Base-by-base conservation (phyloP, 345 rosid genomes). In the Gossypium bickii region DNA sequence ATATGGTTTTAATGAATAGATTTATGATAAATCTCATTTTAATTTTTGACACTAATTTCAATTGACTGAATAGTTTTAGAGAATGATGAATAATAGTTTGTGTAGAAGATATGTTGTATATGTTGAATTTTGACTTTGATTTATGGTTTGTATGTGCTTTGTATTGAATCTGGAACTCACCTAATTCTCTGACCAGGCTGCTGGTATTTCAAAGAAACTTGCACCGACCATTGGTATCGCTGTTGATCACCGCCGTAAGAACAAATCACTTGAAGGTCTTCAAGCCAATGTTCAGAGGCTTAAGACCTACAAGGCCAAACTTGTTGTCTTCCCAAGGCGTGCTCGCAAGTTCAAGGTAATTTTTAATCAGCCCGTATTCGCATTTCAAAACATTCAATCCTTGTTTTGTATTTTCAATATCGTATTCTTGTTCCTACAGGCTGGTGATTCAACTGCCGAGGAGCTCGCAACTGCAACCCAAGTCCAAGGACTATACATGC, bases 371-470 rank as follows among this genome's bases (percentile, higher is more conserved):
- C 53, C 0, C 0, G 4, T 9, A 15, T 12, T 3, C 24, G 29
- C 20, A 2, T 25, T 15, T 51, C 44, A 12, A 68, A 49, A 4
- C 13, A 59, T 59, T 59, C 3, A 12, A 25, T 25, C 51, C 2
- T 16, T 8, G 16, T 22, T 59, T 45, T 59, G 25, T 3, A 11
- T 25, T 59, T 59, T 25, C 9, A 45, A 25, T 41, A 2, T 72
- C 4, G 4, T 25, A 25, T 49, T 71, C 11, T 41, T 71, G 87
- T 79, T 53, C 71, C n/a, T 29, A 22, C 67, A 93, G 98, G 90
- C 96, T 83, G 96, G 97, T 79, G 98, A 93, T 83, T 90, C 98
- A 77, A 74, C 96, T n/a, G 83, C 90, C 8, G 96, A 90, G 83
- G 96, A 90, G 75, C 78, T 92, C 66, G 92, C 90, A 10, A 82